Conservation (phyloP, 2,329 filamentous ascomycete species). For the Colletotrichum tropicicola region DNA sequence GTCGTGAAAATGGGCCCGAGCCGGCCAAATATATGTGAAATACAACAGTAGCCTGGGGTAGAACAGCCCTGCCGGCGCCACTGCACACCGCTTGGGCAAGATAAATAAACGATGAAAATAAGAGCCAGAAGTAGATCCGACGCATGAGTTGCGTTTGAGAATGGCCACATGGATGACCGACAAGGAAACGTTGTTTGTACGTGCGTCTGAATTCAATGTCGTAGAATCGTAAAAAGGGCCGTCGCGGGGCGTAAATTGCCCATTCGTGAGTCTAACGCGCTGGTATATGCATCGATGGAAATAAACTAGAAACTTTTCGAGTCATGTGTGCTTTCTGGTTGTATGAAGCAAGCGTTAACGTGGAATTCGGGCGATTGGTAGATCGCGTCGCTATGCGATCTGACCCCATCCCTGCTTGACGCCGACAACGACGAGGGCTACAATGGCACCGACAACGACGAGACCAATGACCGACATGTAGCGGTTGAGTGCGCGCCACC, state of each 20-base stretch:
- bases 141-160: background rate
- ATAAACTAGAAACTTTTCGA: background rate
- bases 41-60: too few species aligned
- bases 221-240: constrained; percentile 27
- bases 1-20: background rate
- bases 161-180: background rate
- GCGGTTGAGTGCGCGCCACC: constrained; percentile 69
- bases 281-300: background rate
- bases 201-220: constrained; percentile 8
- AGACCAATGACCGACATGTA: constrained; percentile 66
- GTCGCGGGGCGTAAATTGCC: constrained; percentile 7
- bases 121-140: background rate
- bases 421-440: constrained; percentile 61
- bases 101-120: background rate
- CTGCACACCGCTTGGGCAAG: background rate
- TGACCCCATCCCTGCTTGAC: constrained; percentile 58
- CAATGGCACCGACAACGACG: constrained; percentile 60
- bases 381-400: constrained; percentile 2
- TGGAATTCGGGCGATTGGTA: background rate
- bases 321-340: background rate
- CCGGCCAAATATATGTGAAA: background rate
- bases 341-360: background rate
- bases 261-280: constrained; percentile 18
- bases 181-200: background rate
- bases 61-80: too few species aligned